Percentiles rank a stretch among this genome's conserved stretches.
phyloP scores from a whole-genome alignment of 2,329 filamentous ascomycete species.

The Stachybotrys echinatus region DNA sequence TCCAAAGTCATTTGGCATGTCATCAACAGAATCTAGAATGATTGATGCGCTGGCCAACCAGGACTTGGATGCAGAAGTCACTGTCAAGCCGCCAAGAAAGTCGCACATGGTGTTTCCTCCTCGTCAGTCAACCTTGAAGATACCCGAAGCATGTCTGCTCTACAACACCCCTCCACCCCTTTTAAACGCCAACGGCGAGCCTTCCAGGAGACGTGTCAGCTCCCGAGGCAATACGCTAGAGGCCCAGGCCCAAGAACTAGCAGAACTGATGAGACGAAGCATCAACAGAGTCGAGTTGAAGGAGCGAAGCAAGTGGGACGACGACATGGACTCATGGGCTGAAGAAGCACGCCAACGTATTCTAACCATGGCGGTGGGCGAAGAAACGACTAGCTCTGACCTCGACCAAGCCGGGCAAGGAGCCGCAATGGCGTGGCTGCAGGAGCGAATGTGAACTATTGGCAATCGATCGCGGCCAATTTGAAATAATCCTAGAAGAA shows the following conservation, averaged over 20 bases:
- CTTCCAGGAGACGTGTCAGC: constrained; percentile 11
- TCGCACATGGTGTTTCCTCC: constrained; percentile 44
- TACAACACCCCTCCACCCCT: constrained; percentile 29
- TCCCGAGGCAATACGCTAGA: constrained; percentile 35
- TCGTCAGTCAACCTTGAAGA: constrained; percentile 36
- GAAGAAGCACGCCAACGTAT: constrained; percentile 32
- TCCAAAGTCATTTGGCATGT: constrained; percentile 37
- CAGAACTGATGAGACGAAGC: constrained; percentile 42
- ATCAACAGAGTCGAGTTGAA: constrained; percentile 39
- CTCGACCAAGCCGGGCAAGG: constrained; percentile 20
- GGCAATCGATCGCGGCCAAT: no score
- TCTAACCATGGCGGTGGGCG: constrained; percentile 29
- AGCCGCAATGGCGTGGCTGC: constrained; percentile 24
- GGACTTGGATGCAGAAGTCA: not conserved
- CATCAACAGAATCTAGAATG: constrained; percentile 19
- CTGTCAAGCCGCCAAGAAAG: constrained; percentile 28
- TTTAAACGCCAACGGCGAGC: constrained; percentile 7
- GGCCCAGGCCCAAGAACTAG: constrained; percentile 42
- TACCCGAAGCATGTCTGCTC: constrained; percentile 45
- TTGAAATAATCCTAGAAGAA: no score
- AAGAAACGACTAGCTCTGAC: constrained; percentile 17
- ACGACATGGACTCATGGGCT: constrained; percentile 25
- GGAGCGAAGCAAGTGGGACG: constrained; percentile 35
- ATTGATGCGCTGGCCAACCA: constrained; percentile 18
- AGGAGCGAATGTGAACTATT: constrained; percentile 9